These are phyloP conservation scores for Dalbergia cochinchinensis DNA, from an alignment of 306 rosid species.

Conservation along the genomic window DNA sequence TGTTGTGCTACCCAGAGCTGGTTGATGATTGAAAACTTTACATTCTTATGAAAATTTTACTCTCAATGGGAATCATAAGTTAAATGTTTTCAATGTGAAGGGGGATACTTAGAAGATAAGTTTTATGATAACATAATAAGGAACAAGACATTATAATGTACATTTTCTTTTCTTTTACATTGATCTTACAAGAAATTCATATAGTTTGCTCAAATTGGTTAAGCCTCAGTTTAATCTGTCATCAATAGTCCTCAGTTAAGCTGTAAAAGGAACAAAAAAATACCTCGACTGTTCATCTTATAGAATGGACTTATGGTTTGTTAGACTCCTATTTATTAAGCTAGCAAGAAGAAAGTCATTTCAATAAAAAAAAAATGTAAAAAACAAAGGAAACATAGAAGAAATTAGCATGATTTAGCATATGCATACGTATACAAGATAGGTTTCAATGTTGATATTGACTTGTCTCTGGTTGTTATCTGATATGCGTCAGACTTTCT, in stretches of 20 bases:
- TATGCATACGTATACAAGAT: background rate
- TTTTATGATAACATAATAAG: slow-evolving; percentile 15
- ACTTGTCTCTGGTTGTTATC: slow-evolving; percentile 16
- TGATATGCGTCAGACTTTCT: slow-evolving; percentile 18
- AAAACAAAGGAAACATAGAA: background rate
- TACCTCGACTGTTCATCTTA: slow-evolving; percentile 16
- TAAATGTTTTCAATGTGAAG: slow-evolving; percentile 1
- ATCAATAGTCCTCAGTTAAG: background rate
- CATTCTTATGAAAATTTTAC: slow-evolving; percentile 7
- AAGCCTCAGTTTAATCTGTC: slow-evolving; percentile 1
- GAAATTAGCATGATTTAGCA: background rate
- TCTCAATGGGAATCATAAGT: background rate
- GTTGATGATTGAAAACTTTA: slow-evolving; percentile 29
- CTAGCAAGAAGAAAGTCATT: background rate
- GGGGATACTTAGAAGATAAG: background rate
- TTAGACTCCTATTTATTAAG: background rate
- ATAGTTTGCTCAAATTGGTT: too few relatives aligned
- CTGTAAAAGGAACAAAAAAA: background rate
- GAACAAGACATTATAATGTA: background rate
- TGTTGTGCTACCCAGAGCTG: background rate
- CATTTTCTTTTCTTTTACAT: background rate
- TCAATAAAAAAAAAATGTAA: background rate
- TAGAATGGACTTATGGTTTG: slow-evolving; percentile 6
- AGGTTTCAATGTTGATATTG: slow-evolving; percentile 24
- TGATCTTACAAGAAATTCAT: slow-evolving; percentile 13